Evolutionary conservation across 306 rosid species (phyloP).

Genomic region (Quercus agrifolia): DNA sequence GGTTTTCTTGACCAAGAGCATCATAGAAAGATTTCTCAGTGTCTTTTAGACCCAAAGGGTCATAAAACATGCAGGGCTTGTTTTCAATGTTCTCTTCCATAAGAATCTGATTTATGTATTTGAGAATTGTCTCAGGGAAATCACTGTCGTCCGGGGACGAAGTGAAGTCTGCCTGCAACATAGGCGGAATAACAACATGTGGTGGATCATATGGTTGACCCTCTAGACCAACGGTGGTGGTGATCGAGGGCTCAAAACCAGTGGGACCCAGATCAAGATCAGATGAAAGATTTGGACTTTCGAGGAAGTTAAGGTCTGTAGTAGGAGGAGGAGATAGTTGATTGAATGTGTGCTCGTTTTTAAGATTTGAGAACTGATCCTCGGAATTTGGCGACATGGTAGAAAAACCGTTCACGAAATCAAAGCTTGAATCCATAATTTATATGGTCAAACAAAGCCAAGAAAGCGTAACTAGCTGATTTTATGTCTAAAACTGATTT

Average conservation of each 20-base stretch:
- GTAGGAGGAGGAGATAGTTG: slow-evolving; percentile 12
- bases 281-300: slow-evolving; percentile 1
- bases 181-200: neutral
- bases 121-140: neutral
- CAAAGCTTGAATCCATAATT: slow-evolving; percentile 33
- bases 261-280: neutral
- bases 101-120: neutral
- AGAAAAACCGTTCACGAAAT: slow-evolving; percentile 11
- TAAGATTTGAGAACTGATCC: slow-evolving; percentile 6
- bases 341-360: slow-evolving; percentile 5
- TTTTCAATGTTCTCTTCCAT: slow-evolving; percentile 5
- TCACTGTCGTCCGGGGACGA: neutral
- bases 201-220: neutral
- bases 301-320: slow-evolving; percentile 15
- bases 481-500: too few species aligned
- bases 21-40: slow-evolving; percentile 7
- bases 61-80: neutral
- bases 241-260: neutral
- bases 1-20: neutral
- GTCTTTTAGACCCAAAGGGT: neutral
- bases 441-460: neutral
- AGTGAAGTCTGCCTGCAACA: neutral
- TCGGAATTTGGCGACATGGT: slow-evolving; percentile 11
- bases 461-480: too few species aligned
- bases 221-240: neutral